Base-by-base conservation (phyloP, 495 filamentous ascomycete genomes). In the Daldinia decipiens region DNA sequence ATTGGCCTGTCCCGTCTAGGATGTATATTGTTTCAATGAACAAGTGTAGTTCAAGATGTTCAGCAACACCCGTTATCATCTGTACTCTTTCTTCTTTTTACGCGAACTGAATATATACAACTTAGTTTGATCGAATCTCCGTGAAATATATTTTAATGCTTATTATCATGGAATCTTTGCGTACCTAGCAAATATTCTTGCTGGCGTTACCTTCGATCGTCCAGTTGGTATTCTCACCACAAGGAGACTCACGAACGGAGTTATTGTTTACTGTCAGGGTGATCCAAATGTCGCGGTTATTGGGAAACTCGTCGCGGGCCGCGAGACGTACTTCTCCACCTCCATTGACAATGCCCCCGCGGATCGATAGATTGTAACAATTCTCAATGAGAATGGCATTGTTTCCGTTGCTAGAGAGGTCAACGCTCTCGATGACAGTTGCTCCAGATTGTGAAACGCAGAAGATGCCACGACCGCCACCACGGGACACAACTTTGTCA, bases 371-470 rank as follows among this genome's bases (percentile, higher is more conserved):
- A 38, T 81, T 81, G 67, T 84, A 84, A 74, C 82, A 83, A 62
- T 84, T 84, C 74, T 84, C 82, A 34, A 84, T 80, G 47, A 84
- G 75, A 27, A 84, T 79, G 27, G 82, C 79, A 40, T 84, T 84
- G 62, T 83, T 83, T 5, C 80, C 82, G 64, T 83, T 84, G 66
- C 70, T 69, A 5, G 80, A 72, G 24, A 84, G 72, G 62, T 83
- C 81, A 29, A 82, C 69, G 38, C 56, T 58, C 24, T 67, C 58
- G 39, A 84, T 84, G 0, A 74, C 75, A 3, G 65, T 81, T 21
- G 72, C 82, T 3, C 82, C 82, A 7, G 79, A 81, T 59, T 82
- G 74, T 21, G 82, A 84, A 5, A 84, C 82, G 56, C 82, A 84
- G 59, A 84, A 84, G 67, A 84, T 66, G 29, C 82, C 82, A 3